Base-by-base conservation (phyloP, 495 filamentous ascomycete species). In the Daldinia concentrica region DNA sequence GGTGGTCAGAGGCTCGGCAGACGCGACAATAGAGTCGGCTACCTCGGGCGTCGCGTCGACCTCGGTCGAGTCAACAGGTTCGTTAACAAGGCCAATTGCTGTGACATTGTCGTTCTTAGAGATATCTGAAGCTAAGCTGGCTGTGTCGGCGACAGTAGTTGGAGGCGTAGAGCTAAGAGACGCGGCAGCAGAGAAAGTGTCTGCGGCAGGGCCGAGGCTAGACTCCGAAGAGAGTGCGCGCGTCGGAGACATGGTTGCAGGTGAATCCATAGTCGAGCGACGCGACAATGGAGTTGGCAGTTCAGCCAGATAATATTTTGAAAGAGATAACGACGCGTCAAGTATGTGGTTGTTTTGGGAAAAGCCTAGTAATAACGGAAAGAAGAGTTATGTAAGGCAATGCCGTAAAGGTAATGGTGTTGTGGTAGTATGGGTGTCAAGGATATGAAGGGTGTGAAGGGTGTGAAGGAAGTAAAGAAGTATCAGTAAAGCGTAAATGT, bases 121-220 rank as follows among this genome's bases (percentile, higher is more conserved):
- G 9, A 73, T 74, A 29, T 85, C 83, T 8, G 81, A 84, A 34
- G 81, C 77, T 6, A 84, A 78, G 64, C 80, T 83, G 48, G 79
- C 79, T 74, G 71, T 81, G 67, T 85, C 83, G 59, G 82, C 77
- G n/a, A 79, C 69, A 4, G 79, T 82, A 9, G 82, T 85, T 1
- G 82, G 82, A 1, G 83, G 83, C 6, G 83, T 85, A 19, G 82
- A 83, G 66, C 73, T 82, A n/a, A 81, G 58, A n/a, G 83, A 84
- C 69, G 79, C 79, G 68, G 72, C 62, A 57, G 81, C 76, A 8
- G 83, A 83, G 54, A 79, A 80, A 11, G 74, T 74, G 30, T 83
- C 81, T 29, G 79, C 72, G 9, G 78, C 68, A 3, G 79, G 74
- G 62, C 57, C 75, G 36, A 72, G 59, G 56, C 76, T 78, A 11